phyloP scores from a whole-genome alignment of 2,329 filamentous ascomycete species.

The Pseudogymnoascus sp. region DNA sequence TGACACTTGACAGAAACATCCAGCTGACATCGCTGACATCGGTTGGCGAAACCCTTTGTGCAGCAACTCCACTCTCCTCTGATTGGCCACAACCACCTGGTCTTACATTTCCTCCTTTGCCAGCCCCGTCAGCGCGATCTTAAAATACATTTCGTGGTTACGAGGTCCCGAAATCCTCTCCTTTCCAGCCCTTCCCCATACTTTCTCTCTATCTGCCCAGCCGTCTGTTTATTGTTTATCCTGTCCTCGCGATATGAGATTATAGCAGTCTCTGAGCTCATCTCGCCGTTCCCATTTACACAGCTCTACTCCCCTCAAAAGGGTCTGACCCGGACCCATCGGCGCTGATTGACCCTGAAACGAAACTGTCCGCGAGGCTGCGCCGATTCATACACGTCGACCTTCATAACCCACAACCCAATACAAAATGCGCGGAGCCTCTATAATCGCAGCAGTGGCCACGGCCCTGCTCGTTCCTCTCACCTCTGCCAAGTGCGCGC shows the following conservation, averaged over 20 bases:
- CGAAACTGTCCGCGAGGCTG: neutral
- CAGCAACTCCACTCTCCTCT: neutral
- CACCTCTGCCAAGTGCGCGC: neutral
- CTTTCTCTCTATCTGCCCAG: neutral
- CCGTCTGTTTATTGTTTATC: neutral
- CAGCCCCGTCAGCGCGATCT: neutral
- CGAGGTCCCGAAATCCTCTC: neutral
- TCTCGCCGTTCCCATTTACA: neutral
- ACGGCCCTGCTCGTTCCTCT: conserved; percentile 3
- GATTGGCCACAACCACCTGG: neutral
- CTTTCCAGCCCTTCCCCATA: neutral
- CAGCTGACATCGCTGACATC: neutral
- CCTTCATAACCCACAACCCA: neutral
- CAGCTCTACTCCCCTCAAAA: neutral
- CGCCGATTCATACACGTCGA: neutral
- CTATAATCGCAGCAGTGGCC: neutral
- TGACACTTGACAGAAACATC: neutral
- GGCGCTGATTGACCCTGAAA: neutral
- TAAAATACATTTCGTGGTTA: conserved; percentile 8
- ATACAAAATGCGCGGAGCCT: neutral
- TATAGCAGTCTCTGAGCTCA: neutral
- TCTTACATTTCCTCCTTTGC: neutral
- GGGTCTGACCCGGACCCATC: neutral
- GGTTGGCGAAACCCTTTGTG: neutral
- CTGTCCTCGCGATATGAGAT: neutral